Evolutionary conservation across 2,329 filamentous ascomycete species (phyloP), one percentile per base, ranked within the genome.

Genomic region (Mycogone perniciosa): DNA sequence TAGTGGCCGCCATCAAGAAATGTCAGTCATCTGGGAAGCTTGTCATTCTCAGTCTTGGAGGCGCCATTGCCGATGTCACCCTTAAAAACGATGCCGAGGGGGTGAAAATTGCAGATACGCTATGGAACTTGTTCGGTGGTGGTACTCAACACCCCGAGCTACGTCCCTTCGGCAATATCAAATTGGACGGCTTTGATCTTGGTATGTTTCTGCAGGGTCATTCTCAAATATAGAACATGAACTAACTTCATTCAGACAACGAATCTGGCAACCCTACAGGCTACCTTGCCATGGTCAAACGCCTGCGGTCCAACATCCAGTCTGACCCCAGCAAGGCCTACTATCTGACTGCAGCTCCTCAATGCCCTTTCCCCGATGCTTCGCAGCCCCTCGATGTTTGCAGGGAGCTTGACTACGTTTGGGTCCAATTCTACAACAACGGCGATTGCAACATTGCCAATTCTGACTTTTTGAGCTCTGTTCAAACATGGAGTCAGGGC

Each of bases 151-250:
- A 67, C 31, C 66, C 63, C 3, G 69, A 68, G 5, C 74, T 79
- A 48, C 79, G 86, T 13, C 86, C 85, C 1, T 89, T 89, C 63
- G 82, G 82, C 44, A 65, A 70, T 26, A 78, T 81, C 7, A 71
- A 78, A 10, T 68, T 89, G 43, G 84, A 89, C 63, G 86, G 86
- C 2, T 87, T 89, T 64, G 85, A 89, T 65, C 79, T 89, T 55
- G 54, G 54, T 53, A 38, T 31, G 42, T 34, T 31, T 38, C 20
- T 20, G 20, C 20, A 20, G 20, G 20, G 20, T 20, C 20, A 3
- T 20, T 20, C 20, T 20, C 20, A 20, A 20, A 20, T 3, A 20
- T 20, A 4, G 33, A 35, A 35, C 7, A 44, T n/a, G 9, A 10
- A 11, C 33, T 38, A 37, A 46, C 27, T 4, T 6, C 10, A 13